A percentile compares a stretch with the other conserved stretches of the same genome.
These are phyloP conservation scores for Xylaria sp. DNA, from an alignment of 2,329 filamentous ascomycete genomes.

Conservation along the genomic window DNA sequence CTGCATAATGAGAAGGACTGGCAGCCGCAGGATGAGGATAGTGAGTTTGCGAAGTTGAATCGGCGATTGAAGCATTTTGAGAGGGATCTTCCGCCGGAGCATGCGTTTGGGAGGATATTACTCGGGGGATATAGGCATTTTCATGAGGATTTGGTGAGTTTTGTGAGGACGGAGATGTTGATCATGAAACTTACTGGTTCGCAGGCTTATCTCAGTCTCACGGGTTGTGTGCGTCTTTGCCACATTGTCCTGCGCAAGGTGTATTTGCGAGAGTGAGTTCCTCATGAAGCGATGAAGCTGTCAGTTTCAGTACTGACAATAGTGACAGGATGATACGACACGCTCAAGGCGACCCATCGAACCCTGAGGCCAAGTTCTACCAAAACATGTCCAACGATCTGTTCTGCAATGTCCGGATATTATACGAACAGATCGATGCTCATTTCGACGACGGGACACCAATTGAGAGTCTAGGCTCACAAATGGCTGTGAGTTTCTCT, in stretches of 20 bases:
- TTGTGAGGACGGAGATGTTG: too few relatives aligned
- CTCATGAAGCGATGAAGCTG: not conserved
- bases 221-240: slow-evolving; percentile 51
- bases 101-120: slow-evolving; percentile 41
- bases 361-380: slow-evolving; percentile 35
- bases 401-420: slow-evolving; percentile 43
- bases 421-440: slow-evolving; percentile 48
- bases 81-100: slow-evolving; percentile 40
- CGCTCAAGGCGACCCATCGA: slow-evolving; percentile 36
- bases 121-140: slow-evolving; percentile 43
- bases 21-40: slow-evolving; percentile 43
- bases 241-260: slow-evolving; percentile 52
- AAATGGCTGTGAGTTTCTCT: slow-evolving; percentile 43
- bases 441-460: slow-evolving; percentile 44
- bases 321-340: slow-evolving; percentile 39
- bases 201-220: slow-evolving; percentile 50
- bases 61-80: slow-evolving; percentile 46
- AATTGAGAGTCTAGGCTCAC: slow-evolving; percentile 47
- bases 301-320: not conserved
- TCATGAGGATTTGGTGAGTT: slow-evolving; percentile 44
- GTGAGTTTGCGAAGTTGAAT: slow-evolving; percentile 44
- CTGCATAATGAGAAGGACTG: slow-evolving; percentile 40
- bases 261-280: slow-evolving; percentile 46
- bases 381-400: slow-evolving; percentile 41
- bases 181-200: slow-evolving; percentile 9